Conservation (phyloP, 2,329 filamentous ascomycete genomes). For the Colletotrichum cereale region DNA sequence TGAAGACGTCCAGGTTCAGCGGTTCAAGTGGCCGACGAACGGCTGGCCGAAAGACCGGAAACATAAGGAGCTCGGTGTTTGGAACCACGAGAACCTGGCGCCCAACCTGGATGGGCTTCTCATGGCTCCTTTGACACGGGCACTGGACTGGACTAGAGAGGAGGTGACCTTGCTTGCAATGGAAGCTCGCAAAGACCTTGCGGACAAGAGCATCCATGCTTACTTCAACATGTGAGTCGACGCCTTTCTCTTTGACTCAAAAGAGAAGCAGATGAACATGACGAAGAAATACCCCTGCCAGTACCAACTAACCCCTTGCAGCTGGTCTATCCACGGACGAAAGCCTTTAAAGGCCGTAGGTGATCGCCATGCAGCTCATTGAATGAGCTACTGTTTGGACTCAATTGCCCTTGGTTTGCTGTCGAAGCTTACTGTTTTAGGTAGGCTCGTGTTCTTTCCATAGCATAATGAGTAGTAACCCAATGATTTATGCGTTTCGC, state of each 20-base stretch:
- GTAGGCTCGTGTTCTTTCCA: neutral
- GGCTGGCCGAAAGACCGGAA: constrained; percentile 48
- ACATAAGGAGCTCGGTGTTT: constrained; percentile 47
- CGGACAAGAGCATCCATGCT: constrained; percentile 49
- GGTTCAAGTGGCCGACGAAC: constrained; percentile 49
- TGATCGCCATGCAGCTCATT: too few species aligned
- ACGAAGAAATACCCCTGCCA: neutral
- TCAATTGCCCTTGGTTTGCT: neutral
- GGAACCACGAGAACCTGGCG: constrained; percentile 40
- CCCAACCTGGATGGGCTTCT: constrained; percentile 48
- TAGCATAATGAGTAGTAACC: neutral
- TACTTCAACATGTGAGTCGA: constrained; percentile 47
- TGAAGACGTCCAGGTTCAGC: constrained; percentile 46
- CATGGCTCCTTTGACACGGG: constrained; percentile 53
- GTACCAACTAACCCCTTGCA: neutral
- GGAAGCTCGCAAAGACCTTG: constrained; percentile 50
- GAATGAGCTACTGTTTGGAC: too few species aligned
- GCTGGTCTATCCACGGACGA: constrained; percentile 42
- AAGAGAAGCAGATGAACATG: neutral
- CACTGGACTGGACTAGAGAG: constrained; percentile 49
- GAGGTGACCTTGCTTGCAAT: constrained; percentile 50
- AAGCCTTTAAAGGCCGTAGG: constrained; percentile 25
- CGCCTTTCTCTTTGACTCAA: neutral
- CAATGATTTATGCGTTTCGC: neutral
- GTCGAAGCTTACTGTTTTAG: neutral